Base-by-base conservation (phyloP, 2,329 filamentous ascomycete genomes). In the Epichloe bromicola region DNA sequence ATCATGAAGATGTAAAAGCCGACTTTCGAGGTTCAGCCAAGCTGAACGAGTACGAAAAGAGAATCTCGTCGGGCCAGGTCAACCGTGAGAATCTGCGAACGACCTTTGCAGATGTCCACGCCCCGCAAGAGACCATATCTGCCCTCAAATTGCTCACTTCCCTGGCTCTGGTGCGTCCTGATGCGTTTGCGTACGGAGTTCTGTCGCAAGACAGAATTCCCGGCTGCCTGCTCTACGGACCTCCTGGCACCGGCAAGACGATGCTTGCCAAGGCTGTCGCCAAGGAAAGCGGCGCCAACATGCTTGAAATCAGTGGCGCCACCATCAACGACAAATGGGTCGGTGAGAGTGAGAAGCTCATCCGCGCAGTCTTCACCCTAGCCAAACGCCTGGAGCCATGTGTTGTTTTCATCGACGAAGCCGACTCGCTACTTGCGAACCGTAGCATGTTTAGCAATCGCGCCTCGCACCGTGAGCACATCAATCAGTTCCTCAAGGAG, bases 311-410 rank as follows among this genome's bases (percentile, higher is more conserved):
- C 41, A 90, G 84, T 57, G 91, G 88, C 3, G 89, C 88, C 2
- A 88, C 88, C 57, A 86, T 98, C 59, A 94, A 95, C 66, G 88
- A 96, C 65, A 97, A 94, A 79, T 97, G 88, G 66, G 88, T 97
- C 3, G 93, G 93, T 20, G 89, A 97, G 65, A 87, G 87, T 53
- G 93, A 98, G 70, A 97, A 97, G 75, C 95, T 95, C 63, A 86
- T 97, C 50, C 84, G 85, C 49, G 91, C 91, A 0, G 83, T 97
- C 40, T 98, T 98, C 69, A 85, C 82, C 1, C 74, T 97, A 0
- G 93, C 93, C 4, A 88, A 88, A 68, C 95, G 95, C 66, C 78
- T 96, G 7, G 85, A 86, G 1, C 93, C 93, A 0, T 90, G 90
- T 61, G 84, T 98, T 15, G 87, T 98, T 48, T 97, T 98, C 70